Conservation (phyloP, 768 basidiomycete genomes). For the Calvatia gigantea region DNA sequence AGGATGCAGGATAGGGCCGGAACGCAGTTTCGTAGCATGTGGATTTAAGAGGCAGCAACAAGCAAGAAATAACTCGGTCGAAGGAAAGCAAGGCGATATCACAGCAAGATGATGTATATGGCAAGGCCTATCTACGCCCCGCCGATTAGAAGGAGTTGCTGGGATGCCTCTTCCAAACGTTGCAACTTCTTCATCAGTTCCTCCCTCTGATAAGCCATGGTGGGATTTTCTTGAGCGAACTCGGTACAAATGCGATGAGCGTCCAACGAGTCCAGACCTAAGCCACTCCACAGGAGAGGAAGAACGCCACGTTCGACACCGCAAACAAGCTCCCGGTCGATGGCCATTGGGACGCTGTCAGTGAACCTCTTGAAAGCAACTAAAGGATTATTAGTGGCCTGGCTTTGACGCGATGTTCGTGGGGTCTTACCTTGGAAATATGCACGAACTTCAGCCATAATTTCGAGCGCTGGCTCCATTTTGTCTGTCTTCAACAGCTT, state of each 20-base stretch:
- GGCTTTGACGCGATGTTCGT: not conserved
- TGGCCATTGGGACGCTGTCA: slow-evolving; percentile 53
- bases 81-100: not conserved
- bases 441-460: slow-evolving; percentile 71
- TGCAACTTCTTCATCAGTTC: slow-evolving; percentile 51
- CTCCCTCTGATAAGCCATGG: slow-evolving; percentile 39
- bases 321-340: slow-evolving; percentile 53
- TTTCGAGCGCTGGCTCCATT: slow-evolving; percentile 52
- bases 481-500: slow-evolving; percentile 49
- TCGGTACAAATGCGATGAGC: slow-evolving; percentile 46
- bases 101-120: not conserved
- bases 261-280: slow-evolving; percentile 49
- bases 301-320: slow-evolving; percentile 47
- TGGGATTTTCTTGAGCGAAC: slow-evolving; percentile 47
- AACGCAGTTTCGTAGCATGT: too few relatives aligned
- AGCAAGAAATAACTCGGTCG: not conserved
- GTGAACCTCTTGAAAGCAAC: slow-evolving; percentile 59
- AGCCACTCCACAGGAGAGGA: slow-evolving; percentile 38
- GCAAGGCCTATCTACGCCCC: not conserved
- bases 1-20: too few relatives aligned
- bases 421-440: slow-evolving; percentile 64
- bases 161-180: slow-evolving; percentile 28
- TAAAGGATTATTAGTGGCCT: slow-evolving; percentile 19
- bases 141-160: slow-evolving; percentile 12
- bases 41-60: too few relatives aligned